Conservation (phyloP, 148 eudicot species). For the Polygonum aviculare region DNA sequence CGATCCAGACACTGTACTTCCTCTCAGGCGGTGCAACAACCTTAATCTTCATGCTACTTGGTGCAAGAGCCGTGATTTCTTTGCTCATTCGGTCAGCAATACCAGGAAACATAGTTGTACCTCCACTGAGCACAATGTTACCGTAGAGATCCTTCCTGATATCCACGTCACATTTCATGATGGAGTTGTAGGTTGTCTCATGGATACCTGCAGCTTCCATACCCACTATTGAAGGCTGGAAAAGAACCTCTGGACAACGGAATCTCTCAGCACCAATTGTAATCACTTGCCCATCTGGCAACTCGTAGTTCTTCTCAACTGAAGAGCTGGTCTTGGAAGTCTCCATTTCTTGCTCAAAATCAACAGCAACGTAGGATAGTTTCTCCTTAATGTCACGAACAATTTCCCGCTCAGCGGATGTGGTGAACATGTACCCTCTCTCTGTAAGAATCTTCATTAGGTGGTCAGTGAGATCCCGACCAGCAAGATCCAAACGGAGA, state of each 20-base stretch:
- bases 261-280: constrained; percentile 61
- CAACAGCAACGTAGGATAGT: constrained; percentile 42
- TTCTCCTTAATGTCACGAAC: constrained; percentile 47
- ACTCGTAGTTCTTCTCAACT: constrained; percentile 54
- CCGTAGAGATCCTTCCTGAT: constrained; percentile 10
- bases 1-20: constrained; percentile 9
- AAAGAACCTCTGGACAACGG: constrained; percentile 67
- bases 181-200: constrained; percentile 19
- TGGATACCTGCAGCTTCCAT: constrained; percentile 57
- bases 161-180: constrained; percentile 12
- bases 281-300: constrained; percentile 32
- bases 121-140: constrained; percentile 7
- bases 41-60: constrained; percentile 10
- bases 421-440: constrained; percentile 8
- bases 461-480: constrained; percentile 12
- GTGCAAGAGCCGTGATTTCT: constrained; percentile 9
- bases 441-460: constrained; percentile 6
- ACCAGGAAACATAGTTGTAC: constrained; percentile 7
- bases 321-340: constrained; percentile 54
- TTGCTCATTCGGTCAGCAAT: constrained; percentile 11
- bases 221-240: constrained; percentile 60
- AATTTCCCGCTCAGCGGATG: constrained; percentile 8
- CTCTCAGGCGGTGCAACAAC: constrained; percentile 10
- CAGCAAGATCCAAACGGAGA: constrained; percentile 11
- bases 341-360: constrained; percentile 52